A percentile compares a stretch with the other conserved stretches of the same genome.
Conservation (phyloP, 495 filamentous ascomycete species). For the Cetradonia linearis region DNA sequence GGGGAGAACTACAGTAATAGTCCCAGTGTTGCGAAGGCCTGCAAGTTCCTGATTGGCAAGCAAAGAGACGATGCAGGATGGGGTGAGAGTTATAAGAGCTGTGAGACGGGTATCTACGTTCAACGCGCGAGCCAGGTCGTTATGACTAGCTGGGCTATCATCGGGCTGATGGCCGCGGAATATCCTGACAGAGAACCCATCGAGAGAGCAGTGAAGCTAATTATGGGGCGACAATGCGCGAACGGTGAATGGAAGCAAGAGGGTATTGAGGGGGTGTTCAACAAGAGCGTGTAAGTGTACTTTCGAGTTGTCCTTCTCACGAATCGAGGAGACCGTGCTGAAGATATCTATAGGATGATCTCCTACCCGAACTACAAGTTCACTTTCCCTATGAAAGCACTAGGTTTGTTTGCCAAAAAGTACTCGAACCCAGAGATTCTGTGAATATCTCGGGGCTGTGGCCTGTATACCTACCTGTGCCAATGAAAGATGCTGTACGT, state of each 20-base stretch:
- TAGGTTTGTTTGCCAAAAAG: constrained; percentile 73
- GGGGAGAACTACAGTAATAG: constrained; percentile 75
- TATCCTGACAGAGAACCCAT: constrained; percentile 70
- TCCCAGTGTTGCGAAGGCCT: constrained; percentile 57
- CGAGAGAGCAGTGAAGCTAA: constrained; percentile 61
- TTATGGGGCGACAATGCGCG: constrained; percentile 72
- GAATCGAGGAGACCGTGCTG: neutral
- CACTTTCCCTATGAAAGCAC: constrained; percentile 84
- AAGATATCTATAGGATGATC: constrained; percentile 62
- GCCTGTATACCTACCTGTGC: no score
- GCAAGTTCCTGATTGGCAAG: constrained; percentile 72
- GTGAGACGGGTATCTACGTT: constrained; percentile 49
- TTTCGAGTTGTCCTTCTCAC: neutral
- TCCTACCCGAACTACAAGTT: constrained; percentile 99
- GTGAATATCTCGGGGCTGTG: no score
- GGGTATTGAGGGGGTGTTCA: constrained; percentile 95
- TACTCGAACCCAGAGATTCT: constrained; percentile 56
- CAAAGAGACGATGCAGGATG: constrained; percentile 87
- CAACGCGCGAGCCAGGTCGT: constrained; percentile 72
- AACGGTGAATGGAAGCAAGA: constrained; percentile 96
- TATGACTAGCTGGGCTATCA: constrained; percentile 83
- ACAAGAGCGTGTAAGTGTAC: constrained; percentile 77
- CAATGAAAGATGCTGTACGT: no score
- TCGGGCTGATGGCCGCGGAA: constrained; percentile 72
- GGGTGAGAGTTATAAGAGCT: constrained; percentile 86